A percentile compares a stretch with the other conserved stretches of the same genome.
These are phyloP conservation scores for Rhodotorula sp. DNA, from an alignment of 1,284 basidiomycete species.

Conservation along the genomic window DNA sequence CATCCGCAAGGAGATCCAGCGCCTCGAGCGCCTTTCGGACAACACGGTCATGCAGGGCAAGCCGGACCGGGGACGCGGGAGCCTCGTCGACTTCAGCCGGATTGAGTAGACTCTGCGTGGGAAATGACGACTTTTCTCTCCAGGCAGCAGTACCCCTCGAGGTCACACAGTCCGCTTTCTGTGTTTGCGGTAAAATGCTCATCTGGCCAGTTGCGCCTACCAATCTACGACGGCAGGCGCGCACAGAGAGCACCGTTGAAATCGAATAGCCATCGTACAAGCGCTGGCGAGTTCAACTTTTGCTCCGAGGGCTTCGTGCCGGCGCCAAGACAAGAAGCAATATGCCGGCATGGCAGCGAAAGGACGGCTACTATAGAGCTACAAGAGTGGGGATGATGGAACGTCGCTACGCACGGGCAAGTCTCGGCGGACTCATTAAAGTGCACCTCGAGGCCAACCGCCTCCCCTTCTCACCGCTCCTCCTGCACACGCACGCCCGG, in stretches of 20 bases:
- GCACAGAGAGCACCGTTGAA: no score
- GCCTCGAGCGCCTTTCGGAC: constrained; percentile 72
- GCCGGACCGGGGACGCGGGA: constrained; percentile 27
- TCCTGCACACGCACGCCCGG: constrained; percentile 38
- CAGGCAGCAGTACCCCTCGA: no score
- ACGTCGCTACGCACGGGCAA: neutral
- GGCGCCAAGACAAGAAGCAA: no score
- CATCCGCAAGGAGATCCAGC: constrained; percentile 69
- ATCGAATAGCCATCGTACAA: no score
- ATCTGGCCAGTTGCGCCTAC: no score
- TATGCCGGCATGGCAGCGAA: no score
- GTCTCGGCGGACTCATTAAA: neutral
- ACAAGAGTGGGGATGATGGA: neutral
- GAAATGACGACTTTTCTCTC: no score
- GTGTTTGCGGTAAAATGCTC: no score
- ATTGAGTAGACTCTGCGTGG: constrained; percentile 12
- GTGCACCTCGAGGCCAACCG: neutral
- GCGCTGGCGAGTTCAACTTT: no score
- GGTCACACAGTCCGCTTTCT: no score
- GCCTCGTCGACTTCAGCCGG: constrained; percentile 37
- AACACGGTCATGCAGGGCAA: constrained; percentile 60
- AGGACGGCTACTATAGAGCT: neutral
- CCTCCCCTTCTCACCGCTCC: constrained; percentile 7
- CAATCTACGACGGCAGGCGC: no score
- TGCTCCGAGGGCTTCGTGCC: no score